Evolutionary conservation across 805 yeast species (phyloP).

Genomic region (Kluyveromyces starmeri): DNA sequence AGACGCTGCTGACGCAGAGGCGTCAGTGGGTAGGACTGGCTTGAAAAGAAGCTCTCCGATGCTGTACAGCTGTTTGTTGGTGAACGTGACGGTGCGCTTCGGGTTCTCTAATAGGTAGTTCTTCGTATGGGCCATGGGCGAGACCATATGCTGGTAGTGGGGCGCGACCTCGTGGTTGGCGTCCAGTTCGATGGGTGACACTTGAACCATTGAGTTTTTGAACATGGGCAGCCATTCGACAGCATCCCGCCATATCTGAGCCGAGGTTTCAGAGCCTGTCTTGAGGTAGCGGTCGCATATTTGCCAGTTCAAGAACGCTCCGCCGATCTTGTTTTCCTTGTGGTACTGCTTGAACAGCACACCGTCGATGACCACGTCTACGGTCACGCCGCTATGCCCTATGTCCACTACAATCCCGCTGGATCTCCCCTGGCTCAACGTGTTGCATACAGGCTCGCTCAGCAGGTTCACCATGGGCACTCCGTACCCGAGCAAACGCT

Average conservation of each 20-base stretch:
- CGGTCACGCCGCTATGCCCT: conserved; percentile 60
- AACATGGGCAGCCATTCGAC: conserved; percentile 26
- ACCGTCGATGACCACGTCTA: conserved; percentile 75
- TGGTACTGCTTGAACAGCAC: conserved; percentile 57
- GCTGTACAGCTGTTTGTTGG: conserved; percentile 19
- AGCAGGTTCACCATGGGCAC: conserved; percentile 73
- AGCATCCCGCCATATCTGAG: conserved; percentile 19
- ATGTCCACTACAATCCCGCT: conserved; percentile 75
- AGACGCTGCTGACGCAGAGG: conserved; percentile 18
- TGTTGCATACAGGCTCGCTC: conserved; percentile 67
- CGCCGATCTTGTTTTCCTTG: conserved; percentile 66
- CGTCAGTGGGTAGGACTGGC: conserved; percentile 16
- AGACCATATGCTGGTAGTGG: conserved; percentile 4
- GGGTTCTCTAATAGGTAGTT: conserved; percentile 15
- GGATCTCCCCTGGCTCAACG: conserved; percentile 69
- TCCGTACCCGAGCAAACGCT: conserved; percentile 65
- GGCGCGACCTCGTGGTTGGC: conserved; percentile 4
- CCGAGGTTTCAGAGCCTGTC: conserved; percentile 1
- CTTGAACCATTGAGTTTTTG: conserved; percentile 25
- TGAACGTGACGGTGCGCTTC: conserved; percentile 17
- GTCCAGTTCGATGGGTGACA: conserved; percentile 11
- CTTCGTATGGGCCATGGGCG: conserved; percentile 10
- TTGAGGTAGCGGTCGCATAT: conserved; percentile 39
- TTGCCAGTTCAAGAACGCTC: conserved; percentile 71
- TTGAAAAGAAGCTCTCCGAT: conserved; percentile 24